Conservation (phyloP, 208 protist species). For the Herpetomonas muscarum region DNA sequence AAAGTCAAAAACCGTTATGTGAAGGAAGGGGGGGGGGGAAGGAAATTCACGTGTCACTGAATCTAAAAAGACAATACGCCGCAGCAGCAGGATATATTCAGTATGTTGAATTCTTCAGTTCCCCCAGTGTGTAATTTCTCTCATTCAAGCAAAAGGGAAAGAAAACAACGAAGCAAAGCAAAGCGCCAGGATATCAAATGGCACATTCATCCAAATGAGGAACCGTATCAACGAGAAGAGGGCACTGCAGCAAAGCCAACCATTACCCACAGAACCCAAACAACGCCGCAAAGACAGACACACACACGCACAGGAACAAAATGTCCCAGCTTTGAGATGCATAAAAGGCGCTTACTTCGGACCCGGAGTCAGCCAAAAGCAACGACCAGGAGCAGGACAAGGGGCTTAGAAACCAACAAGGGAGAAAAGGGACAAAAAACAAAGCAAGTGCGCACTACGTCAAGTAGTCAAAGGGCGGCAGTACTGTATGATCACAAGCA, state of each 20-base stretch:
- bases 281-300: no score
- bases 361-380: background rate
- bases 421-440: background rate
- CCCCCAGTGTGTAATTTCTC: no score
- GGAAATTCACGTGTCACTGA: background rate
- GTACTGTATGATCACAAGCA: no score
- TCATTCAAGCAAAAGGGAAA: background rate
- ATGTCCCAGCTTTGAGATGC: no score
- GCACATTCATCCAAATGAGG: background rate
- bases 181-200: background rate
- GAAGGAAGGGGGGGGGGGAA: background rate
- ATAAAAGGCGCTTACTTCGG: background rate
- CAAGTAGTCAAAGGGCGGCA: no score
- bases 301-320: no score
- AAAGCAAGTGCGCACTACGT: no score
- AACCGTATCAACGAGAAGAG: background rate
- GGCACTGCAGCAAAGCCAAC: background rate
- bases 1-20: background rate
- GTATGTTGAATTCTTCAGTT: no score
- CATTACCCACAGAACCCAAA: background rate
- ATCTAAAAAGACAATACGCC: no score
- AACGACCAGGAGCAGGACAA: background rate
- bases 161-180: background rate
- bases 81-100: no score
- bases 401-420: background rate